Evolutionary conservation across 768 basidiomycete species (phyloP).

Genomic region (Boletus rubescentipes): DNA sequence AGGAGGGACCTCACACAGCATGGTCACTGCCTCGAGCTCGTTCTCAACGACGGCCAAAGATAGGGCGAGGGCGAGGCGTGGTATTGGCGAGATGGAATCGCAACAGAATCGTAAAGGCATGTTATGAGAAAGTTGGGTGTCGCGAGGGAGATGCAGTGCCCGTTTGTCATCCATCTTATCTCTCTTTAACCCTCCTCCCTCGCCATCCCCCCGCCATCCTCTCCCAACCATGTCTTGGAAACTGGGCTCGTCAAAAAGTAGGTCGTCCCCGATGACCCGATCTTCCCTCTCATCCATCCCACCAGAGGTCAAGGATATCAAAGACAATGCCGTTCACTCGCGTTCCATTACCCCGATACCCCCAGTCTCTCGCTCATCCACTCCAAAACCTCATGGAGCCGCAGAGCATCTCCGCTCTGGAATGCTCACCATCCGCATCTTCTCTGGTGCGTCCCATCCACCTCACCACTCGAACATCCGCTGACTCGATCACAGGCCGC

Average conservation of each 20-base stretch:
- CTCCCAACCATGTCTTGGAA: slow-evolving; percentile 55
- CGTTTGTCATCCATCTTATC: slow-evolving; percentile 10
- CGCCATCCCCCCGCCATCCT: background rate
- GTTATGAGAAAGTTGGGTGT: too few species aligned
- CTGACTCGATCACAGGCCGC: slow-evolving; percentile 49
- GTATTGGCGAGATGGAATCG: background rate
- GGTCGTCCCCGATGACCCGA: background rate
- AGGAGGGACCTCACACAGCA: background rate
- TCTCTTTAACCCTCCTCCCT: background rate
- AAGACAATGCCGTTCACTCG: slow-evolving; percentile 69
- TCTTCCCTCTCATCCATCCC: slow-evolving; percentile 3
- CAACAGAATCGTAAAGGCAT: too few species aligned
- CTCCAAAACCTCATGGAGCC: slow-evolving; percentile 59
- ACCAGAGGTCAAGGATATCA: slow-evolving; percentile 66
- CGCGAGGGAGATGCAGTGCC: slow-evolving; percentile 7
- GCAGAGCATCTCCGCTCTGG: slow-evolving; percentile 76
- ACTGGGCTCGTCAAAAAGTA: slow-evolving; percentile 41
- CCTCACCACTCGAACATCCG: slow-evolving; percentile 10
- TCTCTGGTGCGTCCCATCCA: slow-evolving; percentile 62
- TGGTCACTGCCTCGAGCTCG: background rate
- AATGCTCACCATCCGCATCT: slow-evolving; percentile 93
- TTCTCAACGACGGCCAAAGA: too few species aligned
- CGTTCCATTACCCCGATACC: slow-evolving; percentile 81
- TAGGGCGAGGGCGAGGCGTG: too few species aligned
- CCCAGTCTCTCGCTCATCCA: slow-evolving; percentile 78